phyloP scores from a whole-genome alignment of 345 rosid species.

The Populus ilicifolia region DNA sequence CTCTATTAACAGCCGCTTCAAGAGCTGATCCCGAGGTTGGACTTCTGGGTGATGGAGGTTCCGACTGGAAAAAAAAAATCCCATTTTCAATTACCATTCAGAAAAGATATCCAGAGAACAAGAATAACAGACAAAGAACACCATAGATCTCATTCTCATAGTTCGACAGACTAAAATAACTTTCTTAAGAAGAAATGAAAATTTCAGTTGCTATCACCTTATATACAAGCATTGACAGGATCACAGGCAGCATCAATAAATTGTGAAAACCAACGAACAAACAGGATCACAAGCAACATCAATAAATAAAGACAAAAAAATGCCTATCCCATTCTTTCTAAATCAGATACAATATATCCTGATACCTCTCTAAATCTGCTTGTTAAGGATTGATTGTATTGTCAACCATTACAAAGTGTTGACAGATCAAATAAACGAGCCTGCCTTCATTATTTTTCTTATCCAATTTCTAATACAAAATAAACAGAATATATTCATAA shows the following conservation, averaged over 20 bases:
- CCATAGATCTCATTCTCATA: background rate
- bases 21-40: conserved; percentile 46
- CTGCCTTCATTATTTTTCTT: background rate
- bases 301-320: background rate
- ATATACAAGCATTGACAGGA: background rate
- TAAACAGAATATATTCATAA: background rate
- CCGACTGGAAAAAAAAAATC: conserved; percentile 47
- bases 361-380: background rate
- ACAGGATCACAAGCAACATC: background rate
- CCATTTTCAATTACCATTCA: background rate
- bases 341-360: background rate
- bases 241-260: background rate
- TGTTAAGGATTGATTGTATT: background rate
- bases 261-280: background rate
- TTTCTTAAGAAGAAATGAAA: background rate
- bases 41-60: conserved; percentile 88
- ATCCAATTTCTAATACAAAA: background rate
- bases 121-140: background rate
- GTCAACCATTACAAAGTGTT: background rate
- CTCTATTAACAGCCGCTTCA: conserved; percentile 52
- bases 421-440: background rate
- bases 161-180: background rate
- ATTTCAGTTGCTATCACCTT: background rate
- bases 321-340: background rate
- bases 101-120: background rate